phyloP scores from a whole-genome alignment of 1,284 basidiomycete species.

The Ceratorhiza oryzae-sativae region DNA sequence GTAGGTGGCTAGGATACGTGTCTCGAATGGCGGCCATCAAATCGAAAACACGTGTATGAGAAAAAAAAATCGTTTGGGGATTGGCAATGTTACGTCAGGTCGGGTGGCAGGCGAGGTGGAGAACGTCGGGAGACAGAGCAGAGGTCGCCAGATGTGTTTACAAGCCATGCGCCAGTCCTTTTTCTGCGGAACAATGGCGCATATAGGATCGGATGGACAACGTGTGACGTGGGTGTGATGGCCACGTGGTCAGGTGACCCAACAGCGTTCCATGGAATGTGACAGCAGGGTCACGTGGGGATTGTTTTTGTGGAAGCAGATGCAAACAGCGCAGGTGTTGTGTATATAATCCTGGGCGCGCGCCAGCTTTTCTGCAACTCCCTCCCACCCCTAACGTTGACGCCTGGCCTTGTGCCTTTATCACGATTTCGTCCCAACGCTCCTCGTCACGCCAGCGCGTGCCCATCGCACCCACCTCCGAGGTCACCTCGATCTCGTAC shows the following conservation, averaged over 20 bases:
- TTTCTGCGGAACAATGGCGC: neutral
- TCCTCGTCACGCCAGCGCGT: slow-evolving; percentile 32
- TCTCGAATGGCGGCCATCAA: neutral
- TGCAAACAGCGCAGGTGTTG: slow-evolving; percentile 27
- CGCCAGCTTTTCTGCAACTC: neutral
- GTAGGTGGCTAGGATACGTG: slow-evolving; percentile 17
- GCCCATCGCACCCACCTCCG: slow-evolving; percentile 24
- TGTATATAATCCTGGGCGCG: neutral
- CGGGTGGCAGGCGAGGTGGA: neutral
- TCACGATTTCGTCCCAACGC: slow-evolving; percentile 38
- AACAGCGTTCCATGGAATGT: slow-evolving; percentile 6
- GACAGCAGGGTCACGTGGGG: slow-evolving; percentile 13
- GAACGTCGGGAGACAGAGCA: neutral
- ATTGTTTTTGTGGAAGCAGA: slow-evolving; percentile 26
- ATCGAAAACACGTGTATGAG: slow-evolving; percentile 17
- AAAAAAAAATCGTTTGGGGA: neutral
- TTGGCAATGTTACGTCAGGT: neutral
- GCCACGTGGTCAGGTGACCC: neutral
- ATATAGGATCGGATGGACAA: neutral
- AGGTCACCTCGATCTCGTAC: slow-evolving; percentile 25
- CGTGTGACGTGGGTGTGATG: slow-evolving; percentile 6
- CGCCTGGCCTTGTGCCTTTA: slow-evolving; percentile 30
- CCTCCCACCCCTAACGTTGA: slow-evolving; percentile 12
- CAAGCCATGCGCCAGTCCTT: neutral
- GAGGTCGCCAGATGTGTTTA: neutral